These are phyloP conservation scores for Chlorella sp. DNA, from an alignment of 139 green algal genomes.

Conservation along the genomic window DNA sequence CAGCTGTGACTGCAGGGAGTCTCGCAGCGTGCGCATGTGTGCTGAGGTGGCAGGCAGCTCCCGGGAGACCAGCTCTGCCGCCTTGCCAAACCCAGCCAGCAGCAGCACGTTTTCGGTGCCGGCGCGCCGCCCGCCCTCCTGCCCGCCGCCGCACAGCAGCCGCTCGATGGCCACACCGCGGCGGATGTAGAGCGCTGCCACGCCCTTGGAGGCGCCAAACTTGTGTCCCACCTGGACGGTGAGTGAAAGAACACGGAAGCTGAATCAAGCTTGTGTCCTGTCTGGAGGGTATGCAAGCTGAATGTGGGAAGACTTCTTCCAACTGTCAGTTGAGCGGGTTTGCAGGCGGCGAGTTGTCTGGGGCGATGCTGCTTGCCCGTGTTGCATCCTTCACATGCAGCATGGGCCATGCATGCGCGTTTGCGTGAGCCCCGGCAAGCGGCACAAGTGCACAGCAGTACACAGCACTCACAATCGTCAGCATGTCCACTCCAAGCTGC, in stretches of 20 bases:
- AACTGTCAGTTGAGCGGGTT: no score
- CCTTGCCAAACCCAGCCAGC: conserved; percentile 74
- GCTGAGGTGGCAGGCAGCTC: conserved; percentile 45
- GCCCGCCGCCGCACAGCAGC: conserved; percentile 66
- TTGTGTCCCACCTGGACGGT: conserved; percentile 76
- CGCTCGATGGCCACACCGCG: conserved; percentile 54
- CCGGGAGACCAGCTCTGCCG: conserved; percentile 58
- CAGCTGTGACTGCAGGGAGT: conserved; percentile 56
- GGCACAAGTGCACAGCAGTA: no score
- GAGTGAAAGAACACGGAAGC: neutral
- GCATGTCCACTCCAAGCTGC: conserved; percentile 75
- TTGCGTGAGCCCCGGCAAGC: no score
- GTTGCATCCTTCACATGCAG: no score
- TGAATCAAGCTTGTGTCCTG: no score
- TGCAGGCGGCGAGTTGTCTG: no score
- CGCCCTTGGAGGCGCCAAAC: conserved; percentile 88
- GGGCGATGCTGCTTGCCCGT: no score
- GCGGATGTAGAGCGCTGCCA: conserved; percentile 83
- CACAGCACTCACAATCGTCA: conserved; percentile 71
- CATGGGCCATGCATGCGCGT: no score
- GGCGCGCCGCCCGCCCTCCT: conserved; percentile 61
- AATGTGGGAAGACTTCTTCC: no score
- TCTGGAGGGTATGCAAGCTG: no score
- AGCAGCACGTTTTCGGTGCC: conserved; percentile 85
- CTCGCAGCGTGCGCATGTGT: conserved; percentile 66